Evolutionary conservation across 495 filamentous ascomycete species (phyloP), one percentile per base, ranked within the genome.

Genomic region (Xylaria venustula): DNA sequence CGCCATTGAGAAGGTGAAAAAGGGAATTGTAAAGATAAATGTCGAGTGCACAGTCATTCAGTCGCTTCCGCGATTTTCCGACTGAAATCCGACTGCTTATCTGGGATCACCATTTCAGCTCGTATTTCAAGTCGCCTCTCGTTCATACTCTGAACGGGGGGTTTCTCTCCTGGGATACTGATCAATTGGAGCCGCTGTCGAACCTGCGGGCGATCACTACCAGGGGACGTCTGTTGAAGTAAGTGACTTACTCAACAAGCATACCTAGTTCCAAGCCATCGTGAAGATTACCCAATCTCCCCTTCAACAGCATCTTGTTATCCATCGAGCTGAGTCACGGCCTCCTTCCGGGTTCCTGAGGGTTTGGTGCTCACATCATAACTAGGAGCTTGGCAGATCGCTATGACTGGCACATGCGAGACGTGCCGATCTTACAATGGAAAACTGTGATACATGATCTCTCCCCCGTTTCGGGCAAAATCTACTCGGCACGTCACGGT

Each of bases 361-460:
- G 5, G 37, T 26, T 30, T 32, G 32, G 47, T 36, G 15, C 28
- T 46, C 3, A 25, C 19, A 57, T 26, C 14, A 15, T 52, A 36
- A 34, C 26, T 36, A 60, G 57, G 57, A 40, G 25, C 46, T 42
- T 59, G 11, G 53, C 53, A 12, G 56, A 48, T 48, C 42, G 54
- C 20, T 57, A 46, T 26, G 54, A 48, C 20, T 48, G 54, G 54
- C 41, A 46, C 7, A 14, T 22, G 54, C 41, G 54, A 47, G 57
- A 22, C 15, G 30, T 48, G 17, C 54, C 54, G 3, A 36, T 57
- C 2, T 19, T 57, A 23, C 54, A 57, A 37, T 46, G 41, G 26
- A 57, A 52, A 34, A 52, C 47, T 12, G 37, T 52, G 11, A 50
- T 59, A 26, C 34, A 22, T 28, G 47, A 47, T 41, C 15, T 37